Conservation (phyloP, 2,329 filamentous ascomycete species). For the Alternaria gaisen region DNA sequence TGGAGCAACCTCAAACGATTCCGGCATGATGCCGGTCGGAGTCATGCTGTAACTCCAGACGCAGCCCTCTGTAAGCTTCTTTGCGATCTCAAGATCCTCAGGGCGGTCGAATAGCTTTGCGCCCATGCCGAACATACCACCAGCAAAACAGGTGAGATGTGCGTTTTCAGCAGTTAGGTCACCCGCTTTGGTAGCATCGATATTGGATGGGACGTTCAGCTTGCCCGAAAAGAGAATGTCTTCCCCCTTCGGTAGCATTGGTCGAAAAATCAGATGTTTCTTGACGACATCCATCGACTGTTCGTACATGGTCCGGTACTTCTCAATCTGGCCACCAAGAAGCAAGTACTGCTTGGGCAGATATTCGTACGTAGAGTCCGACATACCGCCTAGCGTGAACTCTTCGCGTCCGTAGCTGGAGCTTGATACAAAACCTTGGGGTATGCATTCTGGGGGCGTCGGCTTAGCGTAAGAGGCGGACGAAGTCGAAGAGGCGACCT, state of each 20-base stretch:
- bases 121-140: slow-evolving; percentile 74
- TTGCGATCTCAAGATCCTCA: slow-evolving; percentile 65
- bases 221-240: slow-evolving; percentile 56
- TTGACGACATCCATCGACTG: slow-evolving; percentile 55
- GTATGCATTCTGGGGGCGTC: slow-evolving; percentile 40
- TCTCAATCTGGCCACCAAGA: slow-evolving; percentile 56
- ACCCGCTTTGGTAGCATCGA: slow-evolving; percentile 32
- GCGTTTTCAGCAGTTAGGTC: slow-evolving; percentile 56
- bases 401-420: slow-evolving; percentile 57
- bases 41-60: slow-evolving; percentile 68
- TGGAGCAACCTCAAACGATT: slow-evolving; percentile 62
- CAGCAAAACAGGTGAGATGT: slow-evolving; percentile 75
- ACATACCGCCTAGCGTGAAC: slow-evolving; percentile 52
- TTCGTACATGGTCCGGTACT: slow-evolving; percentile 67
- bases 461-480: slow-evolving; percentile 19
- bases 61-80: slow-evolving; percentile 69
- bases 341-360: slow-evolving; percentile 59
- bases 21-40: slow-evolving; percentile 68
- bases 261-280: slow-evolving; percentile 59
- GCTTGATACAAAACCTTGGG: slow-evolving; percentile 65
- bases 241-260: slow-evolving; percentile 58
- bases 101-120: slow-evolving; percentile 67
- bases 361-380: slow-evolving; percentile 55
- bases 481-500: slow-evolving; percentile 10
- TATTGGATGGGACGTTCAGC: slow-evolving; percentile 47